A percentile compares a stretch with the other conserved stretches of the same genome.
phyloP scores from a whole-genome alignment of 768 basidiomycete genomes.

The Leccinum pellstonianum region DNA sequence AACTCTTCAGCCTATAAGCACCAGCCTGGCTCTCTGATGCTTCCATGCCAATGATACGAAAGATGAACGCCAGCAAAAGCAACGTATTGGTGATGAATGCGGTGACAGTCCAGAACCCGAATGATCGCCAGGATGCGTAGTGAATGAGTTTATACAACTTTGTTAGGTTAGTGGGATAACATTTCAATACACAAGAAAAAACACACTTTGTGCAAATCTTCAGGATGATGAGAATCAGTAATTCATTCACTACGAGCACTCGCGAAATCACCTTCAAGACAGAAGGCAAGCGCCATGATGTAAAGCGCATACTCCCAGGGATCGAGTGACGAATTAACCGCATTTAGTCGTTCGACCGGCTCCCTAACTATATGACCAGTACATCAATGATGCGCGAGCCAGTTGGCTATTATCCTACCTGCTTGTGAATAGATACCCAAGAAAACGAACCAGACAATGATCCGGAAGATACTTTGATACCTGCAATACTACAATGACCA shows the following conservation, averaged over 20 bases:
- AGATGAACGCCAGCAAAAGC: conserved; percentile 67
- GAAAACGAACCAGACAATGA: conserved; percentile 75
- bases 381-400: conserved; percentile 1
- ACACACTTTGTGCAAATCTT: conserved; percentile 29
- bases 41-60: conserved; percentile 62
- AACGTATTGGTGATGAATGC: conserved; percentile 72
- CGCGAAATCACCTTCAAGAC: conserved; percentile 65
- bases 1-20: conserved; percentile 60
- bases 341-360: conserved; percentile 70
- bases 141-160: conserved; percentile 71
- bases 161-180: conserved; percentile 1
- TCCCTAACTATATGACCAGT: conserved; percentile 54
- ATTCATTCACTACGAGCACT: conserved; percentile 36
- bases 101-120: conserved; percentile 76
- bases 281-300: conserved; percentile 71
- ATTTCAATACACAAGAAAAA: neutral
- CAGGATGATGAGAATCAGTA: conserved; percentile 22
- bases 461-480: conserved; percentile 84
- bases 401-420: conserved; percentile 42
- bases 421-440: conserved; percentile 81
- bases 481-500: conserved; percentile 34
- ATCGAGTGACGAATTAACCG: conserved; percentile 57
- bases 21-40: conserved; percentile 35
- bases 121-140: conserved; percentile 77
- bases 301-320: conserved; percentile 82